phyloP scores from a whole-genome alignment of 225 moss, liverwort and hornwort genomes.

The Polytrichum formosum region DNA sequence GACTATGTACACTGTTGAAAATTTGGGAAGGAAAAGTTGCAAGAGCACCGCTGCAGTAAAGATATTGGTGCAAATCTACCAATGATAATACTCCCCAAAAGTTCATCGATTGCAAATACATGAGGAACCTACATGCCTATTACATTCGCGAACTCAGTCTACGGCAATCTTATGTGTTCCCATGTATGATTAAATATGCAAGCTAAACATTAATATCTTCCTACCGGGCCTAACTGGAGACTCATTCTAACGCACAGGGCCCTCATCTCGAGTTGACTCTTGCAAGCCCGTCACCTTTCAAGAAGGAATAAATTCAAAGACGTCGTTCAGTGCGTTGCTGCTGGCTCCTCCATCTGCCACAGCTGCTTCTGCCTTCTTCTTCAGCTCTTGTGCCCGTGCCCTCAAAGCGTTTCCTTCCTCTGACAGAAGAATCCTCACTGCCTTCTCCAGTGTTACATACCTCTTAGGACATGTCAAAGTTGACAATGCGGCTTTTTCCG shows the following conservation, averaged over 20 bases:
- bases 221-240: constrained; percentile 1
- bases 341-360: constrained; percentile 16
- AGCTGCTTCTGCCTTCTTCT: constrained; percentile 10
- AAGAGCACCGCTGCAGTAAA: not conserved
- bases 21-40: constrained; percentile 1
- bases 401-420: constrained; percentile 11
- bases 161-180: not conserved
- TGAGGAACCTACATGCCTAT: constrained; percentile 4
- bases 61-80: constrained; percentile 1
- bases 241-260: constrained; percentile 1
- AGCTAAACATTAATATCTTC: not conserved
- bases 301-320: constrained; percentile 14
- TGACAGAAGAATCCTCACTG: constrained; percentile 16
- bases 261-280: too few species aligned
- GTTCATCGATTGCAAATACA: constrained; percentile 5
- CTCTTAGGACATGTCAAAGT: not conserved
- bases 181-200: constrained; percentile 3
- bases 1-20: constrained; percentile 1
- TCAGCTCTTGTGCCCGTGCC: constrained; percentile 9
- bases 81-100: constrained; percentile 5
- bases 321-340: constrained; percentile 6
- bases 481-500: constrained; percentile 1
- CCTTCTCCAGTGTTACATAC: constrained; percentile 11
- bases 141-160: constrained; percentile 1
- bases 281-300: constrained; percentile 3